Evolutionary conservation across 164 flowering plant species (phyloP), one percentile per base, ranked within the genome.

Genomic region (Piper betle): DNA sequence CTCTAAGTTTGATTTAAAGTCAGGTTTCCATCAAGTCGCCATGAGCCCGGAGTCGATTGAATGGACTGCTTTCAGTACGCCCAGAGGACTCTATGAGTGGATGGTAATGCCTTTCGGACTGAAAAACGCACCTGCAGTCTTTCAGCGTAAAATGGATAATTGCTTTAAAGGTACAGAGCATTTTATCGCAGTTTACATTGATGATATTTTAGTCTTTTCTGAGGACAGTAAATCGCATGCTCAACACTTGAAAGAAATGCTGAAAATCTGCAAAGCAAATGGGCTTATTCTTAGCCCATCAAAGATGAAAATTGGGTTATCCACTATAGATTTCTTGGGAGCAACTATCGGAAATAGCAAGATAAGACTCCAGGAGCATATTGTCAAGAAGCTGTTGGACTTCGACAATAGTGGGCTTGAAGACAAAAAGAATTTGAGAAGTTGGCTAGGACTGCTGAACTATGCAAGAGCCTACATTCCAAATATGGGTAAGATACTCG

Each of bases 71-170:
- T 64, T 64, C 54, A 4, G 25, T 4, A 43, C 37, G 1, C 67
- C 65, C 2, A 43, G 18, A 4, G 65, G 65, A 38, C 48, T 63
- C 1, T 63, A 19, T 18, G 64, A 62, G 17, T 62, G 64, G 64
- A 56, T 62, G 5, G 64, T 62, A 9, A 62, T 62, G 64, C 64
- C 64, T 62, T 62, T 18, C n/a, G 61, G 61, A 16, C 20, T 59
- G 42, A 59, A 62, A 55, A 50, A 62, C 52, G 64, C 64, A 2
- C 64, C 64, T 2, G 55, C 64, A 33, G 37, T 62, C n/a, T 66
- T 66, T 25, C 69, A 66, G 41, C 37, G 69, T 9, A 66, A 66
- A 33, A 66, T 66, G 69, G 69, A 66, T 39, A 39, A 66, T n/a
- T 60, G 63, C 38, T 66, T 66, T 40, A 16, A 20, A 42, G 70